Base-by-base conservation (phyloP, 495 filamentous ascomycete genomes). In the Daldinia decipiens region DNA sequence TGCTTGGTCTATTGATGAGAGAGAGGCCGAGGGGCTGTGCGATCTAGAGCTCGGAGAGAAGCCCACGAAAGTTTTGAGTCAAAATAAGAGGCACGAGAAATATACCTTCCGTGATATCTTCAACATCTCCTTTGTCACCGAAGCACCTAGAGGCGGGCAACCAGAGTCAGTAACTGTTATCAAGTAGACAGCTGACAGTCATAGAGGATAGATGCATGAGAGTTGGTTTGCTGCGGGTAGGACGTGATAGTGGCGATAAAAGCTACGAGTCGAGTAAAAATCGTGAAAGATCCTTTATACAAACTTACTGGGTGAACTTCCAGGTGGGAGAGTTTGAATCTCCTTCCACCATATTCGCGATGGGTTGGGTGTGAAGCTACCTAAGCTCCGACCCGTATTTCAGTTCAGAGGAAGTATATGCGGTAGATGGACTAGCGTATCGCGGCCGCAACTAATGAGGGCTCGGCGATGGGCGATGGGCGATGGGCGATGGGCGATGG, bases 241-340 rank as follows among this genome's bases (percentile, higher is more conserved):
- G 21, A 21, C 15, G 47, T 27, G 15, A 59, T 36, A 51, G 62
- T 38, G 50, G 29, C 47, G 40, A 43, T 47, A 39, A 65, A 34
- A 36, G 34, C 11, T 38, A 36, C 26, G 36, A 54, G 24, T 27
- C 21, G 4, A 11, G 40, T 50, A 51, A 38, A 39, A 36, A 53
- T 17, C 32, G 26, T 52, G 29, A 53, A 13, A 27, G 62, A 43
- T 27, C 52, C 59, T 76, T 56, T 64, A 63, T 72, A 56, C 7
- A 40, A 64, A 93, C 96, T 87, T 88, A 99, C 95, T 99, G 95
- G 82, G 95, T 99, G 84, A 99, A 99, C 87, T 98, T 98, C 95
- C 95, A 98, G 81, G 95, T 98, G 75, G 95, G 95, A 80, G 93
- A 87, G 82, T 87, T 91, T 82, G 91, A 86, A 83, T 98, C 95